phyloP scores from a whole-genome alignment of 164 flowering plant genomes.

The Dillenia suffruticosa region DNA sequence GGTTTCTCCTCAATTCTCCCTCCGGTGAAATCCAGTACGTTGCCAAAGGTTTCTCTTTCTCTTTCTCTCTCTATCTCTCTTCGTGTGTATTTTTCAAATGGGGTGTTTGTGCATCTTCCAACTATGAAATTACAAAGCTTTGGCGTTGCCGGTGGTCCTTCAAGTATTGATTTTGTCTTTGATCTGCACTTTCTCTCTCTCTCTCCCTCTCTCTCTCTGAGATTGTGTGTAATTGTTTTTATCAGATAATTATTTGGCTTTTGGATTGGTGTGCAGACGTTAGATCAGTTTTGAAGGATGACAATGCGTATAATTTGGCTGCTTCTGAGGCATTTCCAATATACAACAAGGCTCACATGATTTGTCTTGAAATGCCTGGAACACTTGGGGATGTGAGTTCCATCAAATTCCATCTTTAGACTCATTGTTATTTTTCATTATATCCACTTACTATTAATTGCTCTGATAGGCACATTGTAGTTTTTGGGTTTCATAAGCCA shows the following conservation, averaged over 20 bases:
- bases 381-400: constrained; percentile 73
- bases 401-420: no score
- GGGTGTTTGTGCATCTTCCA: no score
- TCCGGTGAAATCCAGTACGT: constrained; percentile 95
- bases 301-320: constrained; percentile 56
- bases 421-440: background rate
- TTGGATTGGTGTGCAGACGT: constrained; percentile 42
- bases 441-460: no score
- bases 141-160: no score
- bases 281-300: constrained; percentile 55
- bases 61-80: background rate
- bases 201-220: background rate
- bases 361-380: constrained; percentile 69
- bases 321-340: constrained; percentile 78
- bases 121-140: no score
- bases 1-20: constrained; percentile 95
- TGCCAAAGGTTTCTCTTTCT: constrained; percentile 62
- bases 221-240: background rate
- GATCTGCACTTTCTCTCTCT: background rate
- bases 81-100: background rate
- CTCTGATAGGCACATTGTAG: no score
- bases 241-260: background rate
- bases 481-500: no score
- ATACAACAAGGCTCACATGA: constrained; percentile 81
- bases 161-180: no score